Conservation (phyloP, 352 stramenopile genomes). For the Phytophthora meadii region DNA sequence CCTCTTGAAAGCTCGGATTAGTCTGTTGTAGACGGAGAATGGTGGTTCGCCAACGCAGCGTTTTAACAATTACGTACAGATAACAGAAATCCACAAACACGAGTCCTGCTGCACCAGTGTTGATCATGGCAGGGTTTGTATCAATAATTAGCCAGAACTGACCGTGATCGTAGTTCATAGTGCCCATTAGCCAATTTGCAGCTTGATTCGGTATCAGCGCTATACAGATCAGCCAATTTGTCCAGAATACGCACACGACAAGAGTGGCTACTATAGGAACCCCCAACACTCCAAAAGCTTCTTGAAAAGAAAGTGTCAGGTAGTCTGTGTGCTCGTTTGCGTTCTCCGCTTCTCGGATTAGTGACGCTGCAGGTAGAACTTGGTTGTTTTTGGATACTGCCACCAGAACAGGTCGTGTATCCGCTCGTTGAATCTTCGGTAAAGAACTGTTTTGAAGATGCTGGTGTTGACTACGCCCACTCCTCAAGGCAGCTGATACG, state of each 20-base stretch:
- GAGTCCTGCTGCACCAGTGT: constrained; percentile 11
- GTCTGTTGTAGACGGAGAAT: neutral
- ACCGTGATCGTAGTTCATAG: constrained; percentile 25
- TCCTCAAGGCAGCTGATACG: neutral
- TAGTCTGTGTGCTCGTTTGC: neutral
- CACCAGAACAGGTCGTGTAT: constrained; percentile 3
- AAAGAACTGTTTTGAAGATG: neutral
- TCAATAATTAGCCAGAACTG: constrained; percentile 34
- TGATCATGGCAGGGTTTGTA: constrained; percentile 16
- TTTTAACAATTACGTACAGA: constrained; percentile 22
- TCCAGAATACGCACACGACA: constrained; percentile 27
- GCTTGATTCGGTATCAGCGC: constrained; percentile 22
- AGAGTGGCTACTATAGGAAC: constrained; percentile 23
- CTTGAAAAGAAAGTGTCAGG: constrained; percentile 12
- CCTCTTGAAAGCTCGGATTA: neutral
- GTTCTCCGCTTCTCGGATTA: neutral
- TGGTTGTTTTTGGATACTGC: constrained; percentile 6
- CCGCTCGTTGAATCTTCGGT: neutral
- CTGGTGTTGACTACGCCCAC: neutral
- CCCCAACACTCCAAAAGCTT: constrained; percentile 19
- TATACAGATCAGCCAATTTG: constrained; percentile 25
- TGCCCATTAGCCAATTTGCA: constrained; percentile 37
- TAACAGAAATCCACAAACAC: constrained; percentile 18
- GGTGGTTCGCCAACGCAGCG: constrained; percentile 17
- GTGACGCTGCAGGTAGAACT: constrained; percentile 3